Evolutionary conservation across 768 basidiomycete genomes (phyloP), one percentile per base, ranked within the genome.

Genomic region (Collybiopsis confluens): DNA sequence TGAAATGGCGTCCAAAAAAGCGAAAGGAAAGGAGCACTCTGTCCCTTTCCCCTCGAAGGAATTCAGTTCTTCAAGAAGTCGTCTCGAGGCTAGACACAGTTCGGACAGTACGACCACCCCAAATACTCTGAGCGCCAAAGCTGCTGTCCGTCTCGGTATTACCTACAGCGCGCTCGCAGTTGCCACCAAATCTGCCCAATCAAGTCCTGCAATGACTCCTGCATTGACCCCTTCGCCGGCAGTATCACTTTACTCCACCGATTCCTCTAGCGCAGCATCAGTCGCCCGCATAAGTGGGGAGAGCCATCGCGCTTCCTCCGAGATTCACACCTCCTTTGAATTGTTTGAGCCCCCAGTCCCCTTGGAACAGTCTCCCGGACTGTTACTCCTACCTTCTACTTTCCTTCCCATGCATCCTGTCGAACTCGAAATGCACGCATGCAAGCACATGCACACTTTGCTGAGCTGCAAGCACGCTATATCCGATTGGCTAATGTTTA

Each of bases 391-490:
- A 74, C 82, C 79, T 6, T 68, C 74, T 23, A 80, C 77, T 5
- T 86, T 85, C 64, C 70, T 88, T 43, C 78, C 84, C 1, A 69
- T 85, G 59, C 52, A 73, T 0, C 74, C 86, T 21, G 62, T 65
- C 2, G 86, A 87, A 62, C 70, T 90, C 30, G 88, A 90, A 69
- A 82, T 86, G 82, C 84, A 88, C 60, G 75, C 81, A n/a, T 84
- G 82, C 68, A 86, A 82, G 67, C 75, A 83, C 61, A 68, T 88
- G 45, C 84, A 90, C 62, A 74, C 75, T 5, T 64, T 90, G 2
- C 70, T 90, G 23, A 80, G 80, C 27, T 85, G 81, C 62, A 80
- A 81, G 61, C 71, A 72, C 33, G 84, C 86, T 3, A 68, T 90
- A 9, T 62, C 58, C 5, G 79, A 80, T 42, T 83, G 70, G 61